phyloP scores from a whole-genome alignment of 1,139 yeast species.

The Diutina scorzettiae region DNA sequence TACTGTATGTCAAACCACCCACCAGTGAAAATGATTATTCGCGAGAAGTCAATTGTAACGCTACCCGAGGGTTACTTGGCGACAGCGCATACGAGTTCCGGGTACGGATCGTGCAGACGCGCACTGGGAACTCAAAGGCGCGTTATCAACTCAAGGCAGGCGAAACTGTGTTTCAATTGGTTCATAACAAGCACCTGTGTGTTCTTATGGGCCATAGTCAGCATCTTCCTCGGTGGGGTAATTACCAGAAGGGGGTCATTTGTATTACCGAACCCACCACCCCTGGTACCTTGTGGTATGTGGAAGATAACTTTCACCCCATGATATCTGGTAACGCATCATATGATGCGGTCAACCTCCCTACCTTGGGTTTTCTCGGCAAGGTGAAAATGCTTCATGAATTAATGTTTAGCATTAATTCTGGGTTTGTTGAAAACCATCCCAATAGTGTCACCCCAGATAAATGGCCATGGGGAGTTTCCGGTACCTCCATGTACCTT shows the following conservation, averaged over 20 bases:
- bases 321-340: neutral
- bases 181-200: slow-evolving; percentile 51
- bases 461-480: slow-evolving; percentile 23
- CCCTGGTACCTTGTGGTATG: slow-evolving; percentile 49
- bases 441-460: slow-evolving; percentile 21
- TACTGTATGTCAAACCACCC: slow-evolving; percentile 56
- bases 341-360: slow-evolving; percentile 9
- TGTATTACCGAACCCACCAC: slow-evolving; percentile 57
- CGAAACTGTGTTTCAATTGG: slow-evolving; percentile 44
- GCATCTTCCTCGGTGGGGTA: slow-evolving; percentile 59
- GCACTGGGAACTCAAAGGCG: slow-evolving; percentile 17
- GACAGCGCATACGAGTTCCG: slow-evolving; percentile 3
- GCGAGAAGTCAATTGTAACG: slow-evolving; percentile 58
- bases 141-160: slow-evolving; percentile 35
- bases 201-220: slow-evolving; percentile 48
- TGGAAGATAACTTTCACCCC: slow-evolving; percentile 48
- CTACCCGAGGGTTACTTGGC: slow-evolving; percentile 12
- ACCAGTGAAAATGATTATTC: slow-evolving; percentile 73
- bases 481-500: neutral
- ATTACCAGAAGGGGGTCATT: slow-evolving; percentile 60
- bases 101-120: neutral
- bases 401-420: slow-evolving; percentile 22
- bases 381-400: slow-evolving; percentile 25
- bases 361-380: slow-evolving; percentile 15
- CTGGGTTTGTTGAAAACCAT: slow-evolving; percentile 17